Conservation (phyloP, 768 basidiomycete genomes). For the Trametes cubensis region DNA sequence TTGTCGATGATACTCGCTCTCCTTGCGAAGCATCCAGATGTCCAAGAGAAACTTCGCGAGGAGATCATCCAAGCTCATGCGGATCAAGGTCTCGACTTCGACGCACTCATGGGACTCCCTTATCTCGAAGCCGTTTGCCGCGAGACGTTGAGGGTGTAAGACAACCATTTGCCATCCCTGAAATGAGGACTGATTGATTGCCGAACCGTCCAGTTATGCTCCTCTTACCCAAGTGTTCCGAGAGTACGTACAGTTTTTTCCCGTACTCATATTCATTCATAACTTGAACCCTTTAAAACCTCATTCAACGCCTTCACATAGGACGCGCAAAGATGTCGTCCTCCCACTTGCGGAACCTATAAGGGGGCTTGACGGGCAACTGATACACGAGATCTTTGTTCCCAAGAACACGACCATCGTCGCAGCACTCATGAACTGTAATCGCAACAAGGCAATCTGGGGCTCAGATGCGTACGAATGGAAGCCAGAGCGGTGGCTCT, state of each 20-base stretch:
- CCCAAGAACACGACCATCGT: conserved; percentile 43
- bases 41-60: conserved; percentile 42
- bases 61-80: conserved; percentile 37
- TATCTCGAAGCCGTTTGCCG: conserved; percentile 67
- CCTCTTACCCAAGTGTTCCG: conserved; percentile 46
- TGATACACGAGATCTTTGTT: conserved; percentile 41
- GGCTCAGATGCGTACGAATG: conserved; percentile 51
- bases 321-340: conserved; percentile 40
- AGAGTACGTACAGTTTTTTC: conserved; percentile 30
- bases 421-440: conserved; percentile 42
- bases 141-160: conserved; percentile 57
- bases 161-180: no score
- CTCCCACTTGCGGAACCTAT: conserved; percentile 47
- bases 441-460: conserved; percentile 47
- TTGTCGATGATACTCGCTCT: conserved; percentile 41
- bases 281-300: no score
- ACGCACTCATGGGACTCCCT: conserved; percentile 48
- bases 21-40: conserved; percentile 40
- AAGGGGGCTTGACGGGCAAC: conserved; percentile 39
- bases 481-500: conserved; percentile 56
- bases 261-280: no score
- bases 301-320: conserved; percentile 27
- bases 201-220: conserved; percentile 40
- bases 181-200: not conserved
- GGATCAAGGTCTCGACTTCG: conserved; percentile 38